Percentiles rank a stretch among this genome's conserved stretches.
Evolutionary conservation across 129 eudicot species (phyloP).

Genomic region (Heracleum sosnowskyi): DNA sequence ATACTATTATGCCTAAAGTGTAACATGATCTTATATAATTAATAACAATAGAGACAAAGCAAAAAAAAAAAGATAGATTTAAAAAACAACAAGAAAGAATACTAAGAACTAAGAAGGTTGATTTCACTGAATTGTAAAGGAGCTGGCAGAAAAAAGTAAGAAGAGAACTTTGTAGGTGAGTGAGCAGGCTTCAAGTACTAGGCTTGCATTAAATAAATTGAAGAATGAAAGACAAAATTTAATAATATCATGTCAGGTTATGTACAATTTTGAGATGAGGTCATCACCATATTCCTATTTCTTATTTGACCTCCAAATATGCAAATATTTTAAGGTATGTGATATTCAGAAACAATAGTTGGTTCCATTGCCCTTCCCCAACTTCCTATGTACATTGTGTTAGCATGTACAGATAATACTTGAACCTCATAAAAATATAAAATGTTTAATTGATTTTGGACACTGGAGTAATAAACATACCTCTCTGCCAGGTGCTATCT

Average conservation of each 20-base stretch:
- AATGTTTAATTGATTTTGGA: not conserved
- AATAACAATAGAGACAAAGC: too few relatives aligned
- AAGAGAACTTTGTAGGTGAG: not conserved
- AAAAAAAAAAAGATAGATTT: too few relatives aligned
- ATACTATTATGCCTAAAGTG: too few relatives aligned
- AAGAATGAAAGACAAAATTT: not conserved
- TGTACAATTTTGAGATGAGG: not conserved
- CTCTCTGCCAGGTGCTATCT: constrained; percentile 97
- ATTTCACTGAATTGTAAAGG: not conserved
- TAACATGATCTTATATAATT: too few relatives aligned
- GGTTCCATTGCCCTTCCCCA: not conserved
- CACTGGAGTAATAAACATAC: constrained; percentile 22
- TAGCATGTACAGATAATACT: not conserved
- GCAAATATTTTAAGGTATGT: not conserved
- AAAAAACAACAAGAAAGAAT: too few relatives aligned
- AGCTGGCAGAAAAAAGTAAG: not conserved
- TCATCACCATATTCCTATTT: too few relatives aligned
- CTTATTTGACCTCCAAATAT: not conserved
- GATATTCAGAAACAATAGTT: too few relatives aligned
- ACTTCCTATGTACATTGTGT: not conserved
- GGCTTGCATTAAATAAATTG: not conserved
- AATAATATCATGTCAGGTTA: not conserved
- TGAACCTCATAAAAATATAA: not conserved
- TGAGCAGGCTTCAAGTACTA: not conserved
- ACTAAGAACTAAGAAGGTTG: not conserved